A percentile compares a stretch with the other conserved stretches of the same genome.
These are phyloP conservation scores for Pholiota conissans DNA, from an alignment of 768 basidiomycete genomes.

Conservation along the genomic window DNA sequence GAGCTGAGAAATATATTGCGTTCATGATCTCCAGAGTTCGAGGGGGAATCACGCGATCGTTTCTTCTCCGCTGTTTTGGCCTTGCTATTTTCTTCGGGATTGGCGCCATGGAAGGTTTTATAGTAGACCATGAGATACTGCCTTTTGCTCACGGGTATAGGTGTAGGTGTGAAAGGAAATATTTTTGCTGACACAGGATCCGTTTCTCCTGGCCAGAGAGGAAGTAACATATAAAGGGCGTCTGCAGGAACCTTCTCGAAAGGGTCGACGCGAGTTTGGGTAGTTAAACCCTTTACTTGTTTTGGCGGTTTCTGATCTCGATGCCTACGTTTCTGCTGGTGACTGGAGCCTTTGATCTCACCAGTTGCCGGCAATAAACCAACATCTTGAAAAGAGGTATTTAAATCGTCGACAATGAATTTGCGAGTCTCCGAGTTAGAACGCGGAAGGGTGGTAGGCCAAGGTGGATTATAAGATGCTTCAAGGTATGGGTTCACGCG, in stretches of 20 bases:
- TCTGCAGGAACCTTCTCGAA: constrained; percentile 67
- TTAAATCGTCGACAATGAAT: constrained; percentile 67
- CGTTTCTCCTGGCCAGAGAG: constrained; percentile 80
- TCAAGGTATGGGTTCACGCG: constrained; percentile 20
- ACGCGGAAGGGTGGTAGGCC: constrained; percentile 67
- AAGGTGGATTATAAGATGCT: constrained; percentile 42
- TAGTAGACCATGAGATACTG: constrained; percentile 83
- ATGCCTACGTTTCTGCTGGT: constrained; percentile 20
- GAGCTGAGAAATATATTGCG: constrained; percentile 54
- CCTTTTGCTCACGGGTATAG: constrained; percentile 50
- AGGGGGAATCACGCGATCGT: constrained; percentile 34
- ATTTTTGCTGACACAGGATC: constrained; percentile 41
- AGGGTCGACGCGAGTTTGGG: constrained; percentile 35
- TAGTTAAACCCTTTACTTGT: constrained; percentile 15
- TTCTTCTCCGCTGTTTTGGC: constrained; percentile 41
- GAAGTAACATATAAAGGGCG: constrained; percentile 79
- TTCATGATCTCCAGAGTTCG: constrained; percentile 36
- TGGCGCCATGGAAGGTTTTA: constrained; percentile 41
- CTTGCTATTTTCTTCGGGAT: constrained; percentile 30
- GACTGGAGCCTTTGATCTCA: constrained; percentile 23
- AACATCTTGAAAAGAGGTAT: constrained; percentile 78
- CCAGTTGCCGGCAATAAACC: constrained; percentile 65
- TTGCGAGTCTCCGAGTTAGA: constrained; percentile 67
- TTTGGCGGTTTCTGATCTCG: constrained; percentile 15
- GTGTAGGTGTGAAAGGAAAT: constrained; percentile 31